A percentile compares a stretch with the other conserved stretches of the same genome.
Evolutionary conservation across 2,329 filamentous ascomycete genomes (phyloP).

Genomic region (Claviceps capensis): DNA sequence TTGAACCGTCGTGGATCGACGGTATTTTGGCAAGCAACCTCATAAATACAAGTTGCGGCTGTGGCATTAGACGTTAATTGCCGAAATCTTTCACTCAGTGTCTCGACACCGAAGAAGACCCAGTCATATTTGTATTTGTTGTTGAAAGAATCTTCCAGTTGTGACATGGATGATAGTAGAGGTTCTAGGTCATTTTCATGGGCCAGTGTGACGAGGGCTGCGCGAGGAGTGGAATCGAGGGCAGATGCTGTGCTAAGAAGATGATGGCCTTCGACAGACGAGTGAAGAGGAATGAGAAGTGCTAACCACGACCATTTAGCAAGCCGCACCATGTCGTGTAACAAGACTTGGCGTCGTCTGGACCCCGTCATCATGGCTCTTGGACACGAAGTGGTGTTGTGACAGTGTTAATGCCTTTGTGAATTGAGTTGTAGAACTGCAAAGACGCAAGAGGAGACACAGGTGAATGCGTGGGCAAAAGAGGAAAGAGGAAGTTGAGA

Average conservation of each 20-base stretch:
- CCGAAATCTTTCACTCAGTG: slow-evolving; percentile 69
- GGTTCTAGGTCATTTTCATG: slow-evolving; percentile 18
- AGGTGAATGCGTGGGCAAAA: background rate
- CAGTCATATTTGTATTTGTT: slow-evolving; percentile 73
- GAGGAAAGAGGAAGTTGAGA: background rate
- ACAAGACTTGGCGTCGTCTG: background rate
- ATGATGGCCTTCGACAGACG: slow-evolving; percentile 8
- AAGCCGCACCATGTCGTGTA: slow-evolving; percentile 2
- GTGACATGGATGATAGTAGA: slow-evolving; percentile 33
- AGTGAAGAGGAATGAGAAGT: slow-evolving; percentile 2
- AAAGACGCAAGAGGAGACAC: background rate
- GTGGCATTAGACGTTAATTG: slow-evolving; percentile 52
- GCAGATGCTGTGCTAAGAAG: slow-evolving; percentile 6
- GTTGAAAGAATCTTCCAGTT: slow-evolving; percentile 51
- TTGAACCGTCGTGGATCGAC: slow-evolving; percentile 36
- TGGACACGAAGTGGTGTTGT: slow-evolving; percentile 5
- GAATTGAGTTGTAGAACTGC: background rate
- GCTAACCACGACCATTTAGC: slow-evolving; percentile 4
- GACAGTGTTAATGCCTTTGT: background rate
- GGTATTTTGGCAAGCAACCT: slow-evolving; percentile 60
- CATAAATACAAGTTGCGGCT: slow-evolving; percentile 56
- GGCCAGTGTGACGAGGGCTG: slow-evolving; percentile 19
- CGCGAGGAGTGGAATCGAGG: slow-evolving; percentile 14
- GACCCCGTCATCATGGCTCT: slow-evolving; percentile 4
- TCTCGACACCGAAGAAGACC: slow-evolving; percentile 75